Conservation (phyloP, 441 rosid genomes). For the California macrophylla region DNA sequence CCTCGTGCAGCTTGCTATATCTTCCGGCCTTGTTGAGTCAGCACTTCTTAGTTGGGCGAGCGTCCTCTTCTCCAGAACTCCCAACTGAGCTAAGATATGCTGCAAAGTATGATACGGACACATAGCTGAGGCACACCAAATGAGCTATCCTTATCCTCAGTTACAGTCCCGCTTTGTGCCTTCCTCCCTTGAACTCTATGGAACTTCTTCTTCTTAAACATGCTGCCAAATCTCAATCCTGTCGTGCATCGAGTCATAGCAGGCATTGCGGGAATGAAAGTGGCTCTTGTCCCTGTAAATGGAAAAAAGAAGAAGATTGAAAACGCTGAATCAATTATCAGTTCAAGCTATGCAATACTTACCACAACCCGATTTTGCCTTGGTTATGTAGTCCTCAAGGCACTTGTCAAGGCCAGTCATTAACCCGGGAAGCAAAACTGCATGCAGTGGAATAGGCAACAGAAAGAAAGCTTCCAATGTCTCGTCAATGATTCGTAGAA, state of each 20-base stretch:
- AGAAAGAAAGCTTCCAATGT: conserved; percentile 63
- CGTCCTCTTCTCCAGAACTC: conserved; percentile 34
- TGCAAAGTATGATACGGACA: conserved; percentile 52
- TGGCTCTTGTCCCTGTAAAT: conserved; percentile 36
- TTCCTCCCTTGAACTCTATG: conserved; percentile 34
- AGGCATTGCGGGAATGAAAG: conserved; percentile 49
- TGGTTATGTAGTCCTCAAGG: conserved; percentile 46
- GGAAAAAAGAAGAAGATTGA: conserved; percentile 6
- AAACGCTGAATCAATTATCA: not conserved
- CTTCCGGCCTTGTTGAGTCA: conserved; percentile 21
- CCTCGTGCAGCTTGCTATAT: conserved; percentile 29
- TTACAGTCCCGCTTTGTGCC: conserved; percentile 32
- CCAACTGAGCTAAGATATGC: conserved; percentile 37
- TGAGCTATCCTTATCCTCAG: conserved; percentile 20
- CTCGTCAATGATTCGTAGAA: conserved; percentile 51
- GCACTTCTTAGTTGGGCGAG: conserved; percentile 35
- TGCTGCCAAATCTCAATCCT: conserved; percentile 42
- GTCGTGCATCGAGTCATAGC: conserved; percentile 51
- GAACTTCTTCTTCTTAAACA: conserved; percentile 44
- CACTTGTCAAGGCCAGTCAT: conserved; percentile 45
- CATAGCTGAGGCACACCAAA: conserved; percentile 52
- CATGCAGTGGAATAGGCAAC: conserved; percentile 49
- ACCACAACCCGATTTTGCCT: conserved; percentile 64
- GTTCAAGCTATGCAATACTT: conserved; percentile 10
- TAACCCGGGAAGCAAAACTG: conserved; percentile 49